Conservation (phyloP, 371 early-diverging fungal species). For the Syncephalis fuscata region DNA sequence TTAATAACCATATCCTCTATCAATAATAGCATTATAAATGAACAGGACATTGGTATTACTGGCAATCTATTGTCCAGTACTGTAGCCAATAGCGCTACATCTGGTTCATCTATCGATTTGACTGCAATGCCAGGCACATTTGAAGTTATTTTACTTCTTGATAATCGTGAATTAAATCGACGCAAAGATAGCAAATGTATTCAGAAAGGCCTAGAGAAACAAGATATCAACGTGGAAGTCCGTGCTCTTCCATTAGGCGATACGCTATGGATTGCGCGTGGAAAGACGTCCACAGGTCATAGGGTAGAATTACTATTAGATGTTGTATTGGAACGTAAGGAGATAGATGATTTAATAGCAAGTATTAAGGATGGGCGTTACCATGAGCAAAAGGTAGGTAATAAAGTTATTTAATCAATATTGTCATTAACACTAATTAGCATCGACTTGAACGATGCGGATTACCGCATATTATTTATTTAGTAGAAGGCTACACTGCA, state of each 20-base stretch:
- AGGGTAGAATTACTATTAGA: constrained; percentile 64
- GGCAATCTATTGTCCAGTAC: too few relatives aligned
- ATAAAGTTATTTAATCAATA: background rate
- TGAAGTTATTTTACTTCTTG: constrained; percentile 61
- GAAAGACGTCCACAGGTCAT: constrained; percentile 6
- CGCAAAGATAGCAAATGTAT: constrained; percentile 54
- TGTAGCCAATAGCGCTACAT: too few relatives aligned
- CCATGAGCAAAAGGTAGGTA: constrained; percentile 80
- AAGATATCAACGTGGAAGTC: constrained; percentile 32
- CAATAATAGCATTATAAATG: too few relatives aligned
- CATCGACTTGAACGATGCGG: constrained; percentile 52
- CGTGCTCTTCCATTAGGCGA: constrained; percentile 72
- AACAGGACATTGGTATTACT: too few relatives aligned
- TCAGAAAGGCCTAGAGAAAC: constrained; percentile 30
- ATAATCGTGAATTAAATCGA: constrained; percentile 65
- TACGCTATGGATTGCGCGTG: constrained; percentile 72
- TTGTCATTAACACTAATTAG: constrained; percentile 10
- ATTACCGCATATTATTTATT: constrained; percentile 53
- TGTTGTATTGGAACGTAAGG: constrained; percentile 84
- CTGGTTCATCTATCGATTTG: too few relatives aligned
- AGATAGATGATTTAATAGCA: constrained; percentile 74
- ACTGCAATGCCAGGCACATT: constrained; percentile 26
- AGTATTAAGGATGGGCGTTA: constrained; percentile 93
- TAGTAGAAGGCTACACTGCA: constrained; percentile 58
- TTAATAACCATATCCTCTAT: too few relatives aligned